Evolutionary conservation across 83 land plant genomes (phyloP), one percentile per base, ranked within the genome.

Genomic region (Diphasiastrum complanatum): DNA sequence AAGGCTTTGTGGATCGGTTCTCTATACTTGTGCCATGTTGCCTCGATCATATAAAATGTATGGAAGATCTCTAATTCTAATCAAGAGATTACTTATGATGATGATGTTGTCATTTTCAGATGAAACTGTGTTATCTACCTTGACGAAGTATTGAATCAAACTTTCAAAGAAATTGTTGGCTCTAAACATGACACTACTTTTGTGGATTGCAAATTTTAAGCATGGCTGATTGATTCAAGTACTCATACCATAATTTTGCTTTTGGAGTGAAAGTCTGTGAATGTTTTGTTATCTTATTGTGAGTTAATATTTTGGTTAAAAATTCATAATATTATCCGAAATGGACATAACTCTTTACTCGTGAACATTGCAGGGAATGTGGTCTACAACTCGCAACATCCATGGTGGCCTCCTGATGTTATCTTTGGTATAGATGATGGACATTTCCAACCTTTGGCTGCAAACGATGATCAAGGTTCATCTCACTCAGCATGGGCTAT

Each of bases 321-420:
- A n/a, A n/a, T n/a, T n/a, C n/a, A n/a, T n/a, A n/a, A n/a, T n/a
- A n/a, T n/a, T n/a, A n/a, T n/a, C n/a, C n/a, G n/a, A n/a, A n/a
- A n/a, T n/a, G n/a, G n/a, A n/a, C n/a, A n/a, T n/a, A n/a, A n/a
- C n/a, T n/a, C n/a, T n/a, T n/a, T n/a, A n/a, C n/a, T n/a, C n/a
- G n/a, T n/a, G n/a, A n/a, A 37, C 31, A 25, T 69, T 56, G 5
- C 67, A 91, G 95, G 97, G 97, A 95, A 91, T 68, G 71, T 91
- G 2, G 71, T 91, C 23, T 91, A 69, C 78, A 85, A 81, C 61
- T 70, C 70, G 2, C 66, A 70, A 5, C 62, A 60, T 52, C 90
- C 85, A 24, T 41, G 58, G 33, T 70, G 64, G 37, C 76, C 97
- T 10, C 97, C 97, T 2, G 97, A 91, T 67, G 43, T 91, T 29